A percentile compares a stretch with the other conserved stretches of the same genome.
Conservation (phyloP, 306 rosid species). For the Quercus variabilis region DNA sequence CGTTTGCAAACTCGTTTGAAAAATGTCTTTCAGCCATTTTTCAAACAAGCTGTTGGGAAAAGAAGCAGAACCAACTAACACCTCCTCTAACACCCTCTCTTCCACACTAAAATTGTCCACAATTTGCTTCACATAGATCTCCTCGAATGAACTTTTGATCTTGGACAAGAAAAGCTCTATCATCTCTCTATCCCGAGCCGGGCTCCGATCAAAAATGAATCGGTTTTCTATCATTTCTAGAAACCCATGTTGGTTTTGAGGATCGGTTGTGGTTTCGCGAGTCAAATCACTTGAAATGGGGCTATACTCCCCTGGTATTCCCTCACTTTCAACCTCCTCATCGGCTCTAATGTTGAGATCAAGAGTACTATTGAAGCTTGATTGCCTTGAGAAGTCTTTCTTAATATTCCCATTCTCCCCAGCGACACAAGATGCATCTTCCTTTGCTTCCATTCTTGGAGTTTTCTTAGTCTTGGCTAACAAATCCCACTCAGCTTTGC, state of each 20-base stretch:
- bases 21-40: conserved; percentile 84
- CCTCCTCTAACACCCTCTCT: conserved; percentile 63
- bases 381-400: conserved; percentile 57
- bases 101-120: conserved; percentile 62
- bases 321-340: conserved; percentile 36
- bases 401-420: conserved; percentile 29
- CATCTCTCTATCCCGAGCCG: conserved; percentile 48
- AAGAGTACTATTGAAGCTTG: conserved; percentile 60
- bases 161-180: conserved; percentile 44
- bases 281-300: conserved; percentile 63
- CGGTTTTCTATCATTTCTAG: conserved; percentile 44
- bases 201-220: conserved; percentile 50
- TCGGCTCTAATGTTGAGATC: conserved; percentile 75
- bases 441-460: conserved; percentile 46
- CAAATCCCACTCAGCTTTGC: conserved; percentile 64
- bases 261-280: conserved; percentile 41
- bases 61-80: conserved; percentile 55
- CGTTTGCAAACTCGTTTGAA: conserved; percentile 56
- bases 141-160: conserved; percentile 53
- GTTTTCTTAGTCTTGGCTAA: conserved; percentile 54
- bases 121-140: conserved; percentile 39
- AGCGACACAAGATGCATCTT: conserved; percentile 23
- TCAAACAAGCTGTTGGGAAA: conserved; percentile 83
- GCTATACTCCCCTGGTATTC: conserved; percentile 39
- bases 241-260: conserved; percentile 40